Evolutionary conservation across 192 early-diverging fungal genomes (phyloP).

Genomic region (Coemansia reversa): DNA sequence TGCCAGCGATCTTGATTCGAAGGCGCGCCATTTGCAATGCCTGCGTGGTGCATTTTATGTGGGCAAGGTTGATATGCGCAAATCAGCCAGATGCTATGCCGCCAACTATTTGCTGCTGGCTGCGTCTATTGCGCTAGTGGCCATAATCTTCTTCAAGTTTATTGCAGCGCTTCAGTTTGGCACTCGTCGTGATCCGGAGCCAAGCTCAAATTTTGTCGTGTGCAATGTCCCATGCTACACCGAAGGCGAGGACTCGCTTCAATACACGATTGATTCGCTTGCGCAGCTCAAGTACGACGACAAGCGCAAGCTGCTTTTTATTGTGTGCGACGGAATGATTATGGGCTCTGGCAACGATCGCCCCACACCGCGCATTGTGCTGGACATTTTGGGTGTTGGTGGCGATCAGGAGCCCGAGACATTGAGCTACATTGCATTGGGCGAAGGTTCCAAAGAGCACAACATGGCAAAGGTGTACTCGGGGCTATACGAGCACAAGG

Average conservation of each 20-base stretch:
- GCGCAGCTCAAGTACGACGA: slow-evolving; percentile 91
- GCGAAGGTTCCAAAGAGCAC: slow-evolving; percentile 89
- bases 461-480: slow-evolving; percentile 98
- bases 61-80: slow-evolving; percentile 83
- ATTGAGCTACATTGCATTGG: slow-evolving; percentile 82
- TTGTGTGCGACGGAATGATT: slow-evolving; percentile 97
- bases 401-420: slow-evolving; percentile 80
- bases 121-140: slow-evolving; percentile 76
- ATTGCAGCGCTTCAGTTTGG: slow-evolving; percentile 91
- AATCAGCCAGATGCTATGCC: slow-evolving; percentile 72
- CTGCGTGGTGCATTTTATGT: slow-evolving; percentile 82
- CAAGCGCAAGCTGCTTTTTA: slow-evolving; percentile 95
- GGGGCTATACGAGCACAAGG: slow-evolving; percentile 90
- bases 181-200: slow-evolving; percentile 71
- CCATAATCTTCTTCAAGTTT: slow-evolving; percentile 91
- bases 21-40: slow-evolving; percentile 65
- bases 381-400: slow-evolving; percentile 94
- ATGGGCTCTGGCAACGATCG: slow-evolving; percentile 95
- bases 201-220: slow-evolving; percentile 88
- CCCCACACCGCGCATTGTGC: slow-evolving; percentile 93
- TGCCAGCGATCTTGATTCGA: slow-evolving; percentile 43
- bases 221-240: slow-evolving; percentile 97
- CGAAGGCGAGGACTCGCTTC: slow-evolving; percentile 91
- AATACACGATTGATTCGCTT: slow-evolving; percentile 92
- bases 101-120: slow-evolving; percentile 84